phyloP scores from a whole-genome alignment of 164 flowering plant genomes.

The Liquidambar formosana region DNA sequence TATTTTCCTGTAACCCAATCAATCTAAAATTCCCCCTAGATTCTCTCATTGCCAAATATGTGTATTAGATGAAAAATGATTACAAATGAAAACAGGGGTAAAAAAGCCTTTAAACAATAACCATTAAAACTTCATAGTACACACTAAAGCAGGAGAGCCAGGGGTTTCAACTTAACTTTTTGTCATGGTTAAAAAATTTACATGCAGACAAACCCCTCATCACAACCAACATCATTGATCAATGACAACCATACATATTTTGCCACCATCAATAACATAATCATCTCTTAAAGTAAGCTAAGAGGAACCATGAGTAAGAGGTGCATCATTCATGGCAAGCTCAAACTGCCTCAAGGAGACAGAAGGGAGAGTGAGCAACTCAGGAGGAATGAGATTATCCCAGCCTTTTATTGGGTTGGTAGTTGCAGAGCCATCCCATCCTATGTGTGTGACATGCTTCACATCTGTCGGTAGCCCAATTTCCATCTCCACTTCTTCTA shows the following conservation, averaged over 20 bases:
- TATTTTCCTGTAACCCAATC: too few species aligned
- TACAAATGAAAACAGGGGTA: too few species aligned
- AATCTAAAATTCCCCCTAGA: too few species aligned
- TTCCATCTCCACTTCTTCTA: constrained; percentile 57
- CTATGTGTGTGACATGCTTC: constrained; percentile 88
- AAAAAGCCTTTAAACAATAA: too few species aligned
- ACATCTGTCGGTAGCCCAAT: constrained; percentile 89
- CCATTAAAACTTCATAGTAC: too few species aligned
- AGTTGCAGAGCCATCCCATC: constrained; percentile 60
- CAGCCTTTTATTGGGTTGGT: constrained; percentile 41
- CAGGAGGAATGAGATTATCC: constrained; percentile 48
- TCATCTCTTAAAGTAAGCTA: neutral
- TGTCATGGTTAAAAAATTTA: too few species aligned
- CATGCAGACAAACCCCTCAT: too few species aligned
- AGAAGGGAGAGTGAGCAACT: constrained; percentile 32
- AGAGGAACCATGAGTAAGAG: constrained; percentile 26
- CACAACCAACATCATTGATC: too few species aligned
- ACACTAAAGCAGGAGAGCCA: too few species aligned
- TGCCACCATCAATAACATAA: constrained; percentile 2
- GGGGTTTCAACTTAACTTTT: too few species aligned
- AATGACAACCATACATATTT: neutral
- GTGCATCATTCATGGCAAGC: constrained; percentile 52
- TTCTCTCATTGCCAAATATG: too few species aligned
- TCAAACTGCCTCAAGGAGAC: constrained; percentile 52
- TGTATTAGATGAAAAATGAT: too few species aligned